Evolutionary conservation across 257 asterid species (phyloP).

Genomic region (Capsicum chinense): DNA sequence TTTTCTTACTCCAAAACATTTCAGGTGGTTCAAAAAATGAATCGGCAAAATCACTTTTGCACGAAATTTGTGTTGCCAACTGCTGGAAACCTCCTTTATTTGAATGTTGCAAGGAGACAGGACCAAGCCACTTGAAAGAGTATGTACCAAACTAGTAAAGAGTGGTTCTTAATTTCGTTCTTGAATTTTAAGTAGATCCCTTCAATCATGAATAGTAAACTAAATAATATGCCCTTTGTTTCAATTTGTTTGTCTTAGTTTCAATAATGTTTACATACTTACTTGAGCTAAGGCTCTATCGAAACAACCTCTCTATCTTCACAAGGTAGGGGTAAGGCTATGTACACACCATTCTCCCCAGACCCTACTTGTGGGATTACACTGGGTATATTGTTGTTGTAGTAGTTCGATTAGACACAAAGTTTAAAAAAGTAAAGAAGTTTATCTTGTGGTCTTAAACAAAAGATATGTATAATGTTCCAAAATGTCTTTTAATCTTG

Average conservation of each 20-base stretch:
- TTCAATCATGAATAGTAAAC: background rate
- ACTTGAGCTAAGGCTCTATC: background rate
- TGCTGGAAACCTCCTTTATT: slow-evolving; percentile 86
- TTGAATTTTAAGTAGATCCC: slow-evolving; percentile 17
- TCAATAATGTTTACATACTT: background rate
- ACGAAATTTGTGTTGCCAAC: slow-evolving; percentile 77
- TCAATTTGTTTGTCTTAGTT: background rate
- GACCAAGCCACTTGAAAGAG: slow-evolving; percentile 83
- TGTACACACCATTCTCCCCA: background rate
- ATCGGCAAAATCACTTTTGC: slow-evolving; percentile 68
- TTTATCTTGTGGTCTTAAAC: background rate
- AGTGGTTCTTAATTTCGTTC: background rate
- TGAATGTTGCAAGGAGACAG: slow-evolving; percentile 71
- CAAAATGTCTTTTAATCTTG: no score
- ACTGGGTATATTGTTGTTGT: background rate
- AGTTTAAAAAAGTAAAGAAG: background rate
- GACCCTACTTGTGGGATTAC: background rate
- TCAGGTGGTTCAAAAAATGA: slow-evolving; percentile 52
- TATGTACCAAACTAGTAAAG: slow-evolving; percentile 47
- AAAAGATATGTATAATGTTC: no score
- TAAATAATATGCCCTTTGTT: background rate
- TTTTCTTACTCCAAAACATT: slow-evolving; percentile 35
- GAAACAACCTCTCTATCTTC: background rate
- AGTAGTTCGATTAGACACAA: background rate
- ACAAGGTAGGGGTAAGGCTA: background rate